Evolutionary conservation across 768 basidiomycete species (phyloP), one percentile per base, ranked within the genome.

Genomic region (Rhizopogon vesiculosus): DNA sequence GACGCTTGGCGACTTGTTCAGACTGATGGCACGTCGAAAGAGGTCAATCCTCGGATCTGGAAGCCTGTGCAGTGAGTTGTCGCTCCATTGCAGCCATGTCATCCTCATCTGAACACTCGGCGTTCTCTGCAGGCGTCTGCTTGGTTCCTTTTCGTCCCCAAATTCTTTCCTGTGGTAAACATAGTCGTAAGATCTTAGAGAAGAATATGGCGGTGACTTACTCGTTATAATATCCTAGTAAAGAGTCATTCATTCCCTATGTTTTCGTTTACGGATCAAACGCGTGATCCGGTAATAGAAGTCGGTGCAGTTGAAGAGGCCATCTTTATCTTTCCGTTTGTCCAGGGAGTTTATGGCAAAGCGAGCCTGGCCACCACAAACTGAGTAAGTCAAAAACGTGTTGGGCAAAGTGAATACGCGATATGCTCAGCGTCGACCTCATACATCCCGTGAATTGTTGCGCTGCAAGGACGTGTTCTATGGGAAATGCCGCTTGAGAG

Each of bases 351-450:
- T 54, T 22, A 54, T 29, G 29, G 31, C 13, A 35, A 10, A 45
- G 40, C 22, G 42, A 29, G 42, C 53, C 53, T 54, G 33, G 33
- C 8, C 33, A 33, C 7, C 9, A 42, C 38, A 39, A 15, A 31
- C 4, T 29, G 28, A 45, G 45, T 48, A 25, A 52, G 35, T 42
- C 2, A 51, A 41, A 18, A 7, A 35, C 12, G 3, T 35, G 35
- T 5, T 22, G 18, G n/a, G 5, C 15, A 44, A 12, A 35, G 15
- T 43, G 38, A 7, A 39, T 56, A 56, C 22, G 55, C 29, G 9
- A 56, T 53, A n/a, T 56, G 55, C 31, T 56, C 51, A 6, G 55
- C 55, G 5, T 9, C 33, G 18, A 56, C 42, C 35, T 39, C 31
- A 7, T 3, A 4, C 51, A 56, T 56, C 19, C 42, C 29, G 12